phyloP scores from a whole-genome alignment of 345 rosid genomes.

The Populus euphratica region DNA sequence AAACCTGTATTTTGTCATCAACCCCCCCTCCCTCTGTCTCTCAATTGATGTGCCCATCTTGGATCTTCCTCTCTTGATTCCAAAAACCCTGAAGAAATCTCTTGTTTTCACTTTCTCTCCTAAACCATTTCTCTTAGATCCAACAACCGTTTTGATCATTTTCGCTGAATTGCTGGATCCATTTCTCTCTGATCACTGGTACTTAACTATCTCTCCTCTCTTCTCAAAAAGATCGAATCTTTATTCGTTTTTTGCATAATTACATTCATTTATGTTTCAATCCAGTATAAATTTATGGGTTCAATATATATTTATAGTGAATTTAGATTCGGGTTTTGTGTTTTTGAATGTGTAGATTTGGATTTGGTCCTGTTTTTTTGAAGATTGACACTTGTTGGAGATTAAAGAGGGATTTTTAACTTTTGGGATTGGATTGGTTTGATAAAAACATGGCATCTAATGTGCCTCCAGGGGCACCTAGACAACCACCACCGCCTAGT shows the following conservation, averaged over 20 bases:
- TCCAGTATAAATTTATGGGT: not conserved
- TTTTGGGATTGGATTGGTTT: constrained; percentile 19
- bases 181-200: not conserved
- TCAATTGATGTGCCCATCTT: not conserved
- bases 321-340: constrained; percentile 1
- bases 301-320: not conserved
- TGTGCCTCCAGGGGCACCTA: constrained; percentile 88
- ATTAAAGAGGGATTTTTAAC: not conserved
- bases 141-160: not conserved
- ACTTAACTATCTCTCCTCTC: not conserved
- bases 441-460: constrained; percentile 56
- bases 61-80: constrained; percentile 15
- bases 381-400: not conserved
- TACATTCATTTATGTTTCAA: not conserved
- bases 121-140: constrained; percentile 23
- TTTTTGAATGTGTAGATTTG: constrained; percentile 5
- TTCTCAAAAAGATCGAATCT: not conserved
- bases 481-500: constrained; percentile 55
- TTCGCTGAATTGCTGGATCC: not conserved
- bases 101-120: not conserved
- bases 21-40: not conserved
- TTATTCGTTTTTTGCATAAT: not conserved
- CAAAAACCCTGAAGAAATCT: constrained; percentile 3
- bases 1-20: not conserved
- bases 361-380: constrained; percentile 6